Base-by-base conservation (phyloP, 768 basidiomycete species). In the Lenzites betulinus region DNA sequence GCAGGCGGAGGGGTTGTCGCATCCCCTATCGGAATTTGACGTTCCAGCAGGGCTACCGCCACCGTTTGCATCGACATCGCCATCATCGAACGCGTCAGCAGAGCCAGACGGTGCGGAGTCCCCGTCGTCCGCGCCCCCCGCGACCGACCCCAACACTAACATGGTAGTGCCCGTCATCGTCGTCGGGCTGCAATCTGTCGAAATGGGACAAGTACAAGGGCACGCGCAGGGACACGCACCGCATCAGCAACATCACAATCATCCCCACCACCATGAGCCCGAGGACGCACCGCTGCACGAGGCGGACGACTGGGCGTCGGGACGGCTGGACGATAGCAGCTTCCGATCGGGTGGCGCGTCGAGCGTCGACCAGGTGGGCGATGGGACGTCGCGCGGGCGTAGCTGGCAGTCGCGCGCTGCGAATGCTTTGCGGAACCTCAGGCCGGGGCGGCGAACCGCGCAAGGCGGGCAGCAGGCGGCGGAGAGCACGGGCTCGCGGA, bases 131-230 rank as follows among this genome's bases (percentile, higher is more conserved):
- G 58, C 67, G 38, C 51, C 66, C 47, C 22, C 20, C 30, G 43
- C 61, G 38, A 51, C 55, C 56, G 61, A 63, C 56, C 44, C 58
- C 22, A 62, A 66, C 39, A 55, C 58, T 47, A 70, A 70, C 63
- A 60, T 84, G 22, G 88, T 92, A 36, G 84, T 92, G 15, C 91
- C 91, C 20, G 89, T 93, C 62, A 91, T 93, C 61, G 86, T 93
- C 55, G 90, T 93, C 26, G 91, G 91, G 9, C 74, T 93, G 46
- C 91, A 92, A 73, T 88, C 87, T 59, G 88, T 92, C 33, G 81
- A 83, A 67, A 73, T 79, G 65, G 78, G 78, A 2, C 65, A 63
- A 16, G 63, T 61, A 8, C 58, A 63, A 20, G 69, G 69, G 30
- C 65, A 66, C 23, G 60, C 61, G 20, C 50, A 55, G 51, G 48